Evolutionary conservation across 306 rosid species (phyloP), one percentile per base, ranked within the genome.

Genomic region (Lathyrus oleraceus): DNA sequence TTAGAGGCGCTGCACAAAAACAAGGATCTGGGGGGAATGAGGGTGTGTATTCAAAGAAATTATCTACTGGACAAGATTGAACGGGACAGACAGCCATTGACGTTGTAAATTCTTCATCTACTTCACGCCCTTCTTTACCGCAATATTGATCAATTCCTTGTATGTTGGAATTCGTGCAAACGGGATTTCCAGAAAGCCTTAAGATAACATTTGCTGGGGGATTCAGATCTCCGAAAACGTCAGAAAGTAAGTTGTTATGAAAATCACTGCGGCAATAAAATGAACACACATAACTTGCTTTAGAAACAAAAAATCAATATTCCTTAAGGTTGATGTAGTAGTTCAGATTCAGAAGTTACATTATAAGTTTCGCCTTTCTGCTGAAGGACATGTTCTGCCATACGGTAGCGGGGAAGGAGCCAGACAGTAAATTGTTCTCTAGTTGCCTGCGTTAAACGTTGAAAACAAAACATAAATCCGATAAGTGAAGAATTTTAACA

Each of bases 141-240:
- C 98, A 94, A 77, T 85, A 84, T 65, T 61, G 87, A 67, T 45
- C 66, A 57, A 74, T 56, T 63, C 77, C 83, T 67, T 73, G 84
- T 35, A 79, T 27, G 69, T 39, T 80, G 32, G 81, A 30, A 69
- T 77, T 75, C 65, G 68, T 58, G 90, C 98, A 94, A 57, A 90
- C 20, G 49, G 98, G 97, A 85, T 94, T 94, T 36, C 88, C 95
- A 58, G 39, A 85, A 78, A 94, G 87, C 89, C 98, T 78, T 80
- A 92, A 61, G 67, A 87, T 84, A 75, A 89, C 88, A 76, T 89
- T 89, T 76, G 14, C 61, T 1, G 88, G 90, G 63, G 81, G 84
- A 69, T 73, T 76, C 40, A 83, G 42, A 76, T 56, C 68, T 76
- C 84, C 96, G 42, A 11, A 57, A 51, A 84, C 43, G 60, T 66